Evolutionary conservation across 257 asterid species (phyloP), one percentile per base, ranked within the genome.

Genomic region (Leptodermis oblonga): DNA sequence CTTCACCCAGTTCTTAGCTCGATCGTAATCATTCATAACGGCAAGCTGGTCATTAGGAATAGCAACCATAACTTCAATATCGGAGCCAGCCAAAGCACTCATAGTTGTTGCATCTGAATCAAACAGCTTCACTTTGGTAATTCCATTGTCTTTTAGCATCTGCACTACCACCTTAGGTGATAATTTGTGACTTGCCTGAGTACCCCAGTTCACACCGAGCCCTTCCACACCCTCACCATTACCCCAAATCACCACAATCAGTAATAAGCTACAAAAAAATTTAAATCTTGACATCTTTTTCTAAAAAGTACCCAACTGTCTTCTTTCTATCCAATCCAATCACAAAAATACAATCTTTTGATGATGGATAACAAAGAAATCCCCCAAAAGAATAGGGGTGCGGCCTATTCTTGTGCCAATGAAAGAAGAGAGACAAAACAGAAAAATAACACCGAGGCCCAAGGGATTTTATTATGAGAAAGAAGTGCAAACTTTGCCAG

Each of bases 181-280:
- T 51, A 80, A 43, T 54, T 66, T 69, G 46, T 76, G 79, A 20
- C 74, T 76, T 6, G 81, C 81, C 84, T 72, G 79, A 49, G 84
- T 80, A 51, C 84, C 84, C 84, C 84, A 80, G 74, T 80, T 80
- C 77, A 80, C 79, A 53, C 84, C 84, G 31, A 80, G 71, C 65
- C 81, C 80, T 58, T 76, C 74, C 62, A 67, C 74, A 45, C 59
- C 28, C 23, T 15, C 48, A 45, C 34, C 65, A n/a, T 67, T 67
- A 31, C 55, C 31, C 67, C 52, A 61, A 28, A 46, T 17, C 36
- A 62, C 76, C 45, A 39, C 58, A 28, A 71, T 4, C 0, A 70
- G 13, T 8, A 76, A 60, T 22, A 76, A 59, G 61, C 37, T 53
- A n/a, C 36, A 41, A 51, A 31, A 60, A 31, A 49, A 9, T 53